These are phyloP conservation scores for Fusarium nanum DNA, from an alignment of 2,329 filamentous ascomycete species.

Conservation along the genomic window DNA sequence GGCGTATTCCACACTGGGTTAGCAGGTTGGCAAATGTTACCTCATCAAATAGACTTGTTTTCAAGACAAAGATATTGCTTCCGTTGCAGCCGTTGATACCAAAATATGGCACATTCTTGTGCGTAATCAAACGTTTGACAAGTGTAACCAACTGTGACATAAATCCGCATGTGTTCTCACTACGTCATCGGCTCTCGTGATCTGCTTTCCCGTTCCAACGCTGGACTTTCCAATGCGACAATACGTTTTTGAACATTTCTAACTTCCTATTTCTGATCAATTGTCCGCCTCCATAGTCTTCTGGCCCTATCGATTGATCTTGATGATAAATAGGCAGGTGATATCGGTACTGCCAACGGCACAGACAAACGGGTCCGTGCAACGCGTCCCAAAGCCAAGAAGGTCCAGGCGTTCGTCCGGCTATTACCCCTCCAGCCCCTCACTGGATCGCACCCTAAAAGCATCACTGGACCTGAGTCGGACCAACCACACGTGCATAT, in stretches of 20 bases:
- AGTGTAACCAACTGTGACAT: too few relatives aligned
- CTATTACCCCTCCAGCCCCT: neutral
- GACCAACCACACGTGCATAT: neutral
- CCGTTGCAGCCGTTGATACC: too few relatives aligned
- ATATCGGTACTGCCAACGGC: neutral
- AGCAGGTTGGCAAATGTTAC: too few relatives aligned
- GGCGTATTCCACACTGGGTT: too few relatives aligned
- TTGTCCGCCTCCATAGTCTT: neutral
- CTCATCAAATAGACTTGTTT: too few relatives aligned
- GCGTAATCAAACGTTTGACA: too few relatives aligned
- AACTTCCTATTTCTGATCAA: neutral
- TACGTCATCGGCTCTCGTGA: neutral
- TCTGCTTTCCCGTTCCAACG: too few relatives aligned
- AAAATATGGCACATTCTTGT: too few relatives aligned
- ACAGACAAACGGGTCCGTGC: neutral
- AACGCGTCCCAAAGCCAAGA: neutral
- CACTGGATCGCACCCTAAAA: neutral
- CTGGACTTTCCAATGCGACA: neutral
- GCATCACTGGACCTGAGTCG: neutral
- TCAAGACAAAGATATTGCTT: too few relatives aligned
- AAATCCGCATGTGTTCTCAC: rapidly evolving
- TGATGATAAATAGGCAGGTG: neutral
- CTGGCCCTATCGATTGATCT: neutral
- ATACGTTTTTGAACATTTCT: rapidly evolving
- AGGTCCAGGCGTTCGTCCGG: neutral